These are phyloP conservation scores for Eucalyptus caleyi DNA, from an alignment of 345 rosid species.

Conservation along the genomic window DNA sequence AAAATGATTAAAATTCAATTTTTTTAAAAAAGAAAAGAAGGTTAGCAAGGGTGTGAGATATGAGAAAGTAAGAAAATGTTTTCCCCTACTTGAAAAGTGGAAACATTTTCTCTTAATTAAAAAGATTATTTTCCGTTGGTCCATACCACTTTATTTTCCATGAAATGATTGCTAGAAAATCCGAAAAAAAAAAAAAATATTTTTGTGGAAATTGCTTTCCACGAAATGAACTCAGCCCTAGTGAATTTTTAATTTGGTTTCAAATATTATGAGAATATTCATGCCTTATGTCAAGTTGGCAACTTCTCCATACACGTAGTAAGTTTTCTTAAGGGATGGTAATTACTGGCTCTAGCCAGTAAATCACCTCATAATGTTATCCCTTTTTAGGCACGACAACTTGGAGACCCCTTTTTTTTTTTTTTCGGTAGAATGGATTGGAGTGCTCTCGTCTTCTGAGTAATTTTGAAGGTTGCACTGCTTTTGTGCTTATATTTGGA, in stretches of 20 bases:
- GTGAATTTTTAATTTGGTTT: not conserved
- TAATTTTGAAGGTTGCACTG: not conserved
- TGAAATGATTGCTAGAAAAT: accelerated
- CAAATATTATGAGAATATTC: not conserved
- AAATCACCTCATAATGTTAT: not conserved
- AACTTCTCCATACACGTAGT: not conserved
- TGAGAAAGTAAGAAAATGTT: too few relatives aligned
- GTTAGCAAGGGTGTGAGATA: too few relatives aligned
- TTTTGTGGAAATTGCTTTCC: too few relatives aligned
- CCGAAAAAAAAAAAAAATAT: accelerated
- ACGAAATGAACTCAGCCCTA: too few relatives aligned
- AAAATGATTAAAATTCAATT: too few relatives aligned
- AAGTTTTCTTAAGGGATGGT: not conserved
- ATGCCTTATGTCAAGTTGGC: not conserved
- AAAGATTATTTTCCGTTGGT: too few relatives aligned
- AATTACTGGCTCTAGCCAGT: not conserved
- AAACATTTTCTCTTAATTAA: too few relatives aligned
- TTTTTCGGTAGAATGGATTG: not conserved
- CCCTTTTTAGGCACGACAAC: not conserved
- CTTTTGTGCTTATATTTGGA: not conserved
- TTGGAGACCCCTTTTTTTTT: not conserved
- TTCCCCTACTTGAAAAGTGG: accelerated
- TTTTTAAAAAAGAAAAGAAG: too few relatives aligned
- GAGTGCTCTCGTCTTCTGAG: not conserved
- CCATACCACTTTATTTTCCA: accelerated